phyloP scores from a whole-genome alignment of 345 rosid species.

The Syzygium oleosum region DNA sequence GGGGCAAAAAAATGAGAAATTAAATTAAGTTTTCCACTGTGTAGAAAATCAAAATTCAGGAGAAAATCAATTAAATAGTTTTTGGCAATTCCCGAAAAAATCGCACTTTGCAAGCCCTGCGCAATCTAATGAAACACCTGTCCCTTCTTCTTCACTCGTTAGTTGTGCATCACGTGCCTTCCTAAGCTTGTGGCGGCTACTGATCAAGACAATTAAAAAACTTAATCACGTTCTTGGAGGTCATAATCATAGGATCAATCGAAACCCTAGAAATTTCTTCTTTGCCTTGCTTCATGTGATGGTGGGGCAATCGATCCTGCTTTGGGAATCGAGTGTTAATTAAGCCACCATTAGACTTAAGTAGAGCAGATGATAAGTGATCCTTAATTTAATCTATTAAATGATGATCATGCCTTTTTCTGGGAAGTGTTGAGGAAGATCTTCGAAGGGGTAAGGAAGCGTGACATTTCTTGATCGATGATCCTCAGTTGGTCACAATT shows the following conservation, averaged over 20 bases:
- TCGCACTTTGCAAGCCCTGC: background rate
- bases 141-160: background rate
- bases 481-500: background rate
- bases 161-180: background rate
- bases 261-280: background rate
- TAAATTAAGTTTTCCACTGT: background rate
- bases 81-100: background rate
- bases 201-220: background rate
- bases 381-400: background rate
- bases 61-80: background rate
- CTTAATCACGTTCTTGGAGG: background rate
- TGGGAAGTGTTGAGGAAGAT: background rate
- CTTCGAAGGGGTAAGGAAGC: rapidly evolving
- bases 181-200: background rate
- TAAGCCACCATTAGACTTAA: background rate
- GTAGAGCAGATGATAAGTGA: background rate
- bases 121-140: background rate
- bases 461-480: background rate
- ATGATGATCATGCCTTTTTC: background rate
- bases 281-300: background rate
- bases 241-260: background rate
- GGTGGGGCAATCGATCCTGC: background rate
- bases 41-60: background rate
- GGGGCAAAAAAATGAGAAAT: too few species aligned
- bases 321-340: background rate